Evolutionary conservation across 2,329 filamentous ascomycete genomes (phyloP), one percentile per base, ranked within the genome.

Genomic region (Paraphoma sp.): DNA sequence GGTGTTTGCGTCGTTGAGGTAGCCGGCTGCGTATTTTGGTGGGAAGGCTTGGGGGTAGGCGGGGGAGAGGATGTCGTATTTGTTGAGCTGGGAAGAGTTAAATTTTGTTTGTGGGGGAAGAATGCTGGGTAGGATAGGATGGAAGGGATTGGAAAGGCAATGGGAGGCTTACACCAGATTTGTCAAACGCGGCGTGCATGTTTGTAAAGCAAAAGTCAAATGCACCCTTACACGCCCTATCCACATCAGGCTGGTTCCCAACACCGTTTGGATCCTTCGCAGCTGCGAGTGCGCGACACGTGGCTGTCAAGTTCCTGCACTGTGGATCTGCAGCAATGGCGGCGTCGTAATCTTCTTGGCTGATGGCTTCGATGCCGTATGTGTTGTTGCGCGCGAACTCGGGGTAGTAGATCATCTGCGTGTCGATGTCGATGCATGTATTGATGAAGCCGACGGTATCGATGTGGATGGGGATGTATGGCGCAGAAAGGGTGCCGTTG

Each of bases 301-400:
- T 60, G 2, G 75, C 59, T 31, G 86, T 79, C 51, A 78, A 76
- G 49, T 87, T 84, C 12, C 74, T 77, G 60, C 83, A 85, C 9
- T 83, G 84, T 1, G 3, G 76, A 77, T 1, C 73, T 64, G 6
- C 71, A 70, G 40, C 60, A 14, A 82, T 66, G 4, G 79, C 79
- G 11, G 68, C 59, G 1, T 79, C 65, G 52, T 82, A 82, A 5
- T 78, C 64, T 4, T 76, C 76, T 42, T 81, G 62, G 59, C 80
- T 82, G 62, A 83, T 78, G 3, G 78, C 72, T 48, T 81, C 60
- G 36, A 86, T 74, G 14, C 78, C 79, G 60, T 86, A 87, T 9
- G 84, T 84, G 59, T 86, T 86, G 68, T 86, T 83, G 66, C 79
- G 81, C 0, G 84, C 79, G 48, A 83, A 80, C 3, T 78, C 59